Evolutionary conservation across 768 basidiomycete genomes (phyloP), one percentile per base, ranked within the genome.

Genomic region (Tephrocybe sp.): DNA sequence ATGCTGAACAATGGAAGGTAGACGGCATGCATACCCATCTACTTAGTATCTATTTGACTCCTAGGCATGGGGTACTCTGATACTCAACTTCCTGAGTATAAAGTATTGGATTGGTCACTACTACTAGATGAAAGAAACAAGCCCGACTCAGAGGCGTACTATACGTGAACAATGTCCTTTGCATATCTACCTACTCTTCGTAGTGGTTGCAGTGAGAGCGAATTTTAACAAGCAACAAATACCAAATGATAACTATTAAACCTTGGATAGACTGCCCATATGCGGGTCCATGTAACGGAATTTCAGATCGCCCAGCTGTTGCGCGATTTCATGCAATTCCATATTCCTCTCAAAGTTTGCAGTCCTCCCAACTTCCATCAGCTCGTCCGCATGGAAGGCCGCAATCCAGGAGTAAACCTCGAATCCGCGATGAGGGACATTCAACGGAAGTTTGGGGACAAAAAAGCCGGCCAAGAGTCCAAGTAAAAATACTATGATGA

Each of bases 391-490:
- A 45, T 61, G 55, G 41, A 67, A 64, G n/a, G 60, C 63, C 30
- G 64, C 62, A n/a, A 67, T 56, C 65, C 65, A 67, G 16, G 65
- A 65, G 45, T 67, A 65, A 13, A 64, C 42, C 34, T 61, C 61
- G 38, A 67, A 67, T 2, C 62, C 65, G 19, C 65, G 62, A n/a
- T 61, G 62, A 1, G 65, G 65, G n/a, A 67, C 56, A 33, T 57
- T 38, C 38, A 67, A 46, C 12, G 65, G 65, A 14, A 65, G 62
- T 44, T 54, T 58, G 0, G 65, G 65, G 12, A 67, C 65, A 32
- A 67, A 62, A 14, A 68, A 48, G 1, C 63, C 62, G 9, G 70
- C 68, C 30, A 68, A 30, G 4, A 66, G 8, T 7, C 73, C 74
- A 7, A 74, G 51, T 0, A 68, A 9, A 5, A 69, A 44, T 13